These are phyloP conservation scores for Botryotinia calthae DNA, from an alignment of 2,329 filamentous ascomycete species.

Conservation along the genomic window DNA sequence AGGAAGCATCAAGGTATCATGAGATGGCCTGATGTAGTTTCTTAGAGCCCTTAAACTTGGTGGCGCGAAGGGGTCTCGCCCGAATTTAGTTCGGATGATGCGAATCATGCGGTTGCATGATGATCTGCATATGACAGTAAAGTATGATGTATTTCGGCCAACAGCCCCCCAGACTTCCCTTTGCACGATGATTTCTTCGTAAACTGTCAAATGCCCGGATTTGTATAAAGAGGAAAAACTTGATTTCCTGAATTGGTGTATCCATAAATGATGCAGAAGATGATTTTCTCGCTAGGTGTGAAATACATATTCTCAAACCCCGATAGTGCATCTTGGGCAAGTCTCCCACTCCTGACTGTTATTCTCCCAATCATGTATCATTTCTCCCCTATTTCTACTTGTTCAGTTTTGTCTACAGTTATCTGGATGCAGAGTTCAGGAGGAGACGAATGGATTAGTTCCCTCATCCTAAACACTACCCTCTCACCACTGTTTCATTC, in stretches of 20 bases:
- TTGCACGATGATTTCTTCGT: background rate
- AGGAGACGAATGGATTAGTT: too few species aligned
- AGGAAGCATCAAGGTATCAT: background rate
- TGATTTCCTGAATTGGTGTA: background rate
- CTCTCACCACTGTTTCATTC: background rate
- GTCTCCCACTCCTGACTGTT: background rate
- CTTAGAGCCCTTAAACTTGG: background rate
- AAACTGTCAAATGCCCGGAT: background rate
- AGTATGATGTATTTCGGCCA: background rate
- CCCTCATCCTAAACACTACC: too few species aligned
- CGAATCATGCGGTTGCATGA: background rate
- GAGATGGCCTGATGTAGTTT: background rate
- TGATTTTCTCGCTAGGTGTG: background rate
- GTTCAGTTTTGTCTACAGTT: too few species aligned
- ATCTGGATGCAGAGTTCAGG: too few species aligned
- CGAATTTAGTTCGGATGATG: background rate
- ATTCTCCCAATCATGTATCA: background rate
- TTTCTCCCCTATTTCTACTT: background rate
- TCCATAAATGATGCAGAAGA: background rate
- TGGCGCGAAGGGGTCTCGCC: rapidly evolving
- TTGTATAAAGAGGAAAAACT: background rate
- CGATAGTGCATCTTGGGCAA: background rate
- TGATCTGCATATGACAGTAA: background rate
- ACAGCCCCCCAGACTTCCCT: background rate
- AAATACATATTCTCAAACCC: background rate